These are phyloP conservation scores for Penicillium nucicola DNA, from an alignment of 495 filamentous ascomycete species.

Conservation along the genomic window DNA sequence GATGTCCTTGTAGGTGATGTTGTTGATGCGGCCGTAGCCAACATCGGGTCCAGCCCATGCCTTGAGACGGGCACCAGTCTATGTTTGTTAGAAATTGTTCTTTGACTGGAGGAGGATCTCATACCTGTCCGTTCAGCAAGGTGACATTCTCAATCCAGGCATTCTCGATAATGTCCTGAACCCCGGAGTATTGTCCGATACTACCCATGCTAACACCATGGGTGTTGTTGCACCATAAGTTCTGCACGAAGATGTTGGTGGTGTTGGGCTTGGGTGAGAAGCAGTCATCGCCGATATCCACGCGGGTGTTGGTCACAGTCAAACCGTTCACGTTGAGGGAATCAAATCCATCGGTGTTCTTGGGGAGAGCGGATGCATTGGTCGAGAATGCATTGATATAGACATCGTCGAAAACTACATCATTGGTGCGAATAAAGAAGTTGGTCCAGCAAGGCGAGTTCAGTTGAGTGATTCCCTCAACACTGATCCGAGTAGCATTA, in stretches of 20 bases:
- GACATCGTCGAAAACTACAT: slow-evolving; percentile 51
- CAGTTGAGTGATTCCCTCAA: slow-evolving; percentile 54
- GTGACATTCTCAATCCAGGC: slow-evolving; percentile 56
- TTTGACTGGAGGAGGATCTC: background rate
- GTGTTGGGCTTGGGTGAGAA: slow-evolving; percentile 60
- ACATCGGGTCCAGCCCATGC: slow-evolving; percentile 50
- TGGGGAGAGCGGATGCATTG: slow-evolving; percentile 46
- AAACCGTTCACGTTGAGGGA: slow-evolving; percentile 48
- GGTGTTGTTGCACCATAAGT: slow-evolving; percentile 57
- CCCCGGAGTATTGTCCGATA: slow-evolving; percentile 54
- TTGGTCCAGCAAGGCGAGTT: slow-evolving; percentile 61
- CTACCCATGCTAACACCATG: slow-evolving; percentile 57
- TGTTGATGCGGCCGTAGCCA: slow-evolving; percentile 56
- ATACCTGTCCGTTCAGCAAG: slow-evolving; percentile 48
- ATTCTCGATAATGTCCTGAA: slow-evolving; percentile 50
- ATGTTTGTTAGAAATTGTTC: background rate
- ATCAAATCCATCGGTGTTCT: slow-evolving; percentile 61
- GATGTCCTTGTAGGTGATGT: slow-evolving; percentile 58
- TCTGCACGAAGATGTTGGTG: slow-evolving; percentile 53
- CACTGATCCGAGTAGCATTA: slow-evolving; percentile 51
- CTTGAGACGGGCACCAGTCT: slow-evolving; percentile 57
- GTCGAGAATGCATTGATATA: slow-evolving; percentile 52
- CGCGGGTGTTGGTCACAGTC: slow-evolving; percentile 45
- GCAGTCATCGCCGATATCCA: slow-evolving; percentile 58
- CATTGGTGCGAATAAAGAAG: slow-evolving; percentile 52